These are phyloP conservation scores for Blastocystis sp. DNA, from an alignment of 352 stramenopile species.

Conservation along the genomic window DNA sequence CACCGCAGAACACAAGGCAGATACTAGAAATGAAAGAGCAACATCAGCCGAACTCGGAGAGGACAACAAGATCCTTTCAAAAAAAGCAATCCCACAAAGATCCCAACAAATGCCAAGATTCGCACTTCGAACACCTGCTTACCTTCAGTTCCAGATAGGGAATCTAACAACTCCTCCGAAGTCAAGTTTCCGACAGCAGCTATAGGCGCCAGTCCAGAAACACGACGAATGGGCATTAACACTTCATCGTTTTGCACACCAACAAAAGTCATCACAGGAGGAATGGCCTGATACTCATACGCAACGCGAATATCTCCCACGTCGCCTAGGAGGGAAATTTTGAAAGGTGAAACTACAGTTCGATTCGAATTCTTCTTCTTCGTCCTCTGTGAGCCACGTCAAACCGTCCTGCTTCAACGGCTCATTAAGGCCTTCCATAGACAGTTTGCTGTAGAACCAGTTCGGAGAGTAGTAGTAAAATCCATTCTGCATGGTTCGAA, in stretches of 20 bases:
- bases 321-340: neutral
- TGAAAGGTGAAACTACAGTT: neutral
- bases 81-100: neutral
- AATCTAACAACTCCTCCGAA: neutral
- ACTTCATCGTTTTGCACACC: constrained; percentile 21
- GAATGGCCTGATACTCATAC: neutral
- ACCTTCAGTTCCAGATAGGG: neutral
- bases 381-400: neutral
- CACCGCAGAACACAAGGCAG: neutral
- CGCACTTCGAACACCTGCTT: neutral
- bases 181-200: constrained; percentile 1
- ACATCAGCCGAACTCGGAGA: neutral
- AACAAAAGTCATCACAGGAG: constrained; percentile 5
- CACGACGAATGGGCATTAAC: neutral
- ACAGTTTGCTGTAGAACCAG: constrained; percentile 14
- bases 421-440: neutral
- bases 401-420: constrained; percentile 9
- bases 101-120: neutral
- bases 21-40: neutral
- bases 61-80: neutral
- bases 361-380: neutral
- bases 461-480: constrained; percentile 45
- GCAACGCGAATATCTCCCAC: constrained; percentile 13
- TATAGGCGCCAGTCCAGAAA: neutral
- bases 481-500: neutral